These are phyloP conservation scores for Macrolepiota albuminosa DNA, from an alignment of 768 basidiomycete species.

Conservation along the genomic window DNA sequence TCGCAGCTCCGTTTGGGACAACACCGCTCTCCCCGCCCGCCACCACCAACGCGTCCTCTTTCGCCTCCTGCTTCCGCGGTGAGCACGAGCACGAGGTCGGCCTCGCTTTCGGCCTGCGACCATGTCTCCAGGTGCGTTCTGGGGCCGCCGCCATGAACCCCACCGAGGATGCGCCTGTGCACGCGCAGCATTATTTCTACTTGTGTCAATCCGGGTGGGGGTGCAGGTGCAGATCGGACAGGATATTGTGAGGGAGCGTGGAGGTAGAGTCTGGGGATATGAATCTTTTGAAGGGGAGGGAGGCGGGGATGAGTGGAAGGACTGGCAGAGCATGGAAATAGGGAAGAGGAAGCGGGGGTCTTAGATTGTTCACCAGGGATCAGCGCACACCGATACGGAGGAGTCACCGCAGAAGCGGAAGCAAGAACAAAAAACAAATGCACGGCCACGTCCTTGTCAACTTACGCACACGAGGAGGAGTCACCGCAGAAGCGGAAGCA, in stretches of 20 bases:
- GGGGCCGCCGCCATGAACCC: too few species aligned
- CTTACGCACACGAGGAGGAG: neutral
- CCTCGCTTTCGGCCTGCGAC: too few species aligned
- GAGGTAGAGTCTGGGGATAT: conserved; percentile 18
- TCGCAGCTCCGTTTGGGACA: neutral
- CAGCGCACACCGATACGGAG: neutral
- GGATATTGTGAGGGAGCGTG: conserved; percentile 43
- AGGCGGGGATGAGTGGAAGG: too few species aligned
- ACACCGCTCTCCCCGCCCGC: conserved; percentile 1
- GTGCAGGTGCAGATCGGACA: conserved; percentile 25
- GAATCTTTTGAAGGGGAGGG: neutral
- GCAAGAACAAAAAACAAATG: neutral
- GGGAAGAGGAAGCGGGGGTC: neutral
- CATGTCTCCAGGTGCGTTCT: conserved; percentile 75
- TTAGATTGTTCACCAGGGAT: neutral
- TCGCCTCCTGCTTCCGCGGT: conserved; percentile 7
- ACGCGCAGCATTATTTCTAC: conserved; percentile 15
- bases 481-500: neutral
- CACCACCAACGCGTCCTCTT: neutral
- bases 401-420: neutral
- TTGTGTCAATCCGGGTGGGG: neutral
- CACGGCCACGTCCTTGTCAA: neutral
- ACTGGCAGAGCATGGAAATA: neutral
- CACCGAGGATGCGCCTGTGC: too few species aligned
- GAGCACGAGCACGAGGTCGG: too few species aligned